These are phyloP conservation scores for Curvularia eragrostidis DNA, from an alignment of 2,329 filamentous ascomycete species.

Conservation along the genomic window DNA sequence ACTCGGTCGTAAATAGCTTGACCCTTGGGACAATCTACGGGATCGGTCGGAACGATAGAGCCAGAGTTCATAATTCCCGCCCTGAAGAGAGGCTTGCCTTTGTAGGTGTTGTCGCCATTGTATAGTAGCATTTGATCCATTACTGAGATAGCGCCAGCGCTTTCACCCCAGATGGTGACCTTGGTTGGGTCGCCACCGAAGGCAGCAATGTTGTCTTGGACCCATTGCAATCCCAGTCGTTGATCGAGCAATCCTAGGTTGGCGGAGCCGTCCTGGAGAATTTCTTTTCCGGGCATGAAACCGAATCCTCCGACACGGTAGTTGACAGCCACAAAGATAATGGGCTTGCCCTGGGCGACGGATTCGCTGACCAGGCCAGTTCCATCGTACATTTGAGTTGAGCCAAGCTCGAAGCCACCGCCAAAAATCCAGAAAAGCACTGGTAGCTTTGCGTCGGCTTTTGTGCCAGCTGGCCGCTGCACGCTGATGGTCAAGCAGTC, in stretches of 20 bases:
- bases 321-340: slow-evolving; percentile 79
- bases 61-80: slow-evolving; percentile 73
- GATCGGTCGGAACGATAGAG: slow-evolving; percentile 50
- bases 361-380: slow-evolving; percentile 51
- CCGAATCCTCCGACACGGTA: slow-evolving; percentile 79
- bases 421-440: slow-evolving; percentile 60
- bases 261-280: slow-evolving; percentile 69
- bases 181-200: slow-evolving; percentile 82
- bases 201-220: slow-evolving; percentile 75
- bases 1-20: slow-evolving; percentile 65
- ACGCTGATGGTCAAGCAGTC: slow-evolving; percentile 56
- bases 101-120: slow-evolving; percentile 75
- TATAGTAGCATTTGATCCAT: slow-evolving; percentile 79
- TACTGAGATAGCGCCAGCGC: slow-evolving; percentile 67
- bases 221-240: slow-evolving; percentile 74
- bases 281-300: slow-evolving; percentile 72
- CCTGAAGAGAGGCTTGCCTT: slow-evolving; percentile 75
- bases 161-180: slow-evolving; percentile 80
- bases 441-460: slow-evolving; percentile 50
- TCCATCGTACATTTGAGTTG: slow-evolving; percentile 52
- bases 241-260: slow-evolving; percentile 79
- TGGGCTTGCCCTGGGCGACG: slow-evolving; percentile 63
- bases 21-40: slow-evolving; percentile 69
- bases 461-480: slow-evolving; percentile 50
- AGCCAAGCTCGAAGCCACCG: slow-evolving; percentile 51